Evolutionary conservation across 1,139 yeast genomes (phyloP), one percentile per base, ranked within the genome.

Genomic region (Taphrina pruni): DNA sequence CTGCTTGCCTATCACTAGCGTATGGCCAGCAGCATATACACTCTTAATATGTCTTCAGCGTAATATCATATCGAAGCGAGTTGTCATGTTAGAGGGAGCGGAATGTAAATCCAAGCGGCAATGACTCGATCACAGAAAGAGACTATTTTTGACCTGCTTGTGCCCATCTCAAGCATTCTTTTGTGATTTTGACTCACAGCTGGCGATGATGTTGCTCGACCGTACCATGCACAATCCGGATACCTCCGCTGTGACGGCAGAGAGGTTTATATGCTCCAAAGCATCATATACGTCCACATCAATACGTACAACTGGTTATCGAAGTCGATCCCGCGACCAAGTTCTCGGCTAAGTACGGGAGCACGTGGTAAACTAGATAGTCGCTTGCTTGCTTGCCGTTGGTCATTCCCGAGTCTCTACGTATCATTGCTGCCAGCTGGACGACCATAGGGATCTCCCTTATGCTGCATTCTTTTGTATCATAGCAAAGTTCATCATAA

Each of bases 281-380:
- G 17, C 17, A 17, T 17, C 17, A 17, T 17, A 17, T 17, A 17
- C 17, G 17, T 17, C 17, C 17, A 17, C 17, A 17, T 17, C 17
- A 17, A 17, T 17, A 17, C 17, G 17, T 17, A 17, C 17, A 17
- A 17, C 17, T 17, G 48, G 36, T 50, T 50, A 50, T 50, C 54
- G 36, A 50, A 50, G 54, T 50, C 54, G 54, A 50, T 50, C 54
- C 54, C 54, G 54, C 48, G 20, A 45, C n/a, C 48, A n/a, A 17
- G n/a, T 6, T 50, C 54, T 50, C 54, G 54, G 54, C 54, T 50
- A 50, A 6, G 12, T 8, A 7, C 1, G 3, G 32, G 32, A 26
- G 54, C 54, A 50, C 54, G 54, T 50, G 54, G 2, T 2, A 20
- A n/a, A 12, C 6, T 6, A 45, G 48, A 45, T 45, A 45, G 48